Conservation (phyloP, 208 protist species). For the Leishmania aethiopica region DNA sequence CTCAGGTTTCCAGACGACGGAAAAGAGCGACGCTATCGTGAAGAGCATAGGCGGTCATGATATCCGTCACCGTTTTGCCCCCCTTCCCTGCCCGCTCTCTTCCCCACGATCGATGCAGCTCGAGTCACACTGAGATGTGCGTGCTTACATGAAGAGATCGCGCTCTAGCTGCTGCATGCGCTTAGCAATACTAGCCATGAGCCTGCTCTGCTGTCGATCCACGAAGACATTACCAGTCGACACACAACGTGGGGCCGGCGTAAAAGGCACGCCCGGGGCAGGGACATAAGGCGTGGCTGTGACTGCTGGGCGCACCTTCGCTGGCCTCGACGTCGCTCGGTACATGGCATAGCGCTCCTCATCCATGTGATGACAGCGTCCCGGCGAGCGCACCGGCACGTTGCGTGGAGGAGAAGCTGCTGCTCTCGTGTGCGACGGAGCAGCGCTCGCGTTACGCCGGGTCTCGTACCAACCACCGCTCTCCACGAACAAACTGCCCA, state of each 20-base stretch:
- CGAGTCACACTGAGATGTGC: neutral
- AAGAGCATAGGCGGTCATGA: neutral
- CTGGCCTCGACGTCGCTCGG: constrained; percentile 10
- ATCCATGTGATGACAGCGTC: neutral
- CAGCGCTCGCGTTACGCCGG: too few relatives aligned
- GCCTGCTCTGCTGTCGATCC: constrained; percentile 29
- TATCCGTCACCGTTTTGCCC: neutral
- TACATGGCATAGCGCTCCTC: constrained; percentile 40
- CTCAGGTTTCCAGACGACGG: neutral
- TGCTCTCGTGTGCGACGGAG: neutral
- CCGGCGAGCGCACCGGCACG: constrained; percentile 1
- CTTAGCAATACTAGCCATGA: constrained; percentile 34
- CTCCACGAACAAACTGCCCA: constrained; percentile 6
- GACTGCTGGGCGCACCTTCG: neutral
- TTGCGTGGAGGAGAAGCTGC: neutral
- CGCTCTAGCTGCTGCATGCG: constrained; percentile 51
- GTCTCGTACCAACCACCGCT: constrained; percentile 4
- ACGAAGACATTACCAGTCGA: constrained; percentile 12
- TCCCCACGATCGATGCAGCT: neutral
- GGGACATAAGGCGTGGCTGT: neutral
- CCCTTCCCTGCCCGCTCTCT: neutral
- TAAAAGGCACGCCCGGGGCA: neutral
- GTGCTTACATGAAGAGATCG: constrained; percentile 19
- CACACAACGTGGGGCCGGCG: neutral
- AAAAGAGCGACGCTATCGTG: neutral